A percentile compares a stretch with the other conserved stretches of the same genome.
These are phyloP conservation scores for Pulveroboletus sp. DNA, from an alignment of 768 basidiomycete species.

Conservation along the genomic window DNA sequence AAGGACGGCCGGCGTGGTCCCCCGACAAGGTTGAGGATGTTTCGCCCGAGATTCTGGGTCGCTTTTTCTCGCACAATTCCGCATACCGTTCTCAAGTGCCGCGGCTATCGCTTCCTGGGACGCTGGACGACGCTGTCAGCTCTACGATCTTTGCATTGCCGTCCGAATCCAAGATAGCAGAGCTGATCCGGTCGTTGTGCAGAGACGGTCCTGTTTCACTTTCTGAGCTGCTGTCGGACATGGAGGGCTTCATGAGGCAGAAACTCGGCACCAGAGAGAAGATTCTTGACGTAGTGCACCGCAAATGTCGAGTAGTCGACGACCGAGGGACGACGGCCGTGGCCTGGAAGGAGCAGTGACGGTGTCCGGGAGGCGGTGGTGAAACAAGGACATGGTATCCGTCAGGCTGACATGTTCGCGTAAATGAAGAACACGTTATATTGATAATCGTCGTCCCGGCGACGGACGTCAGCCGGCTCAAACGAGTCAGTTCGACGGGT, in stretches of 20 bases:
- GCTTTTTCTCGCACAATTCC: slow-evolving; percentile 65
- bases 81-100: slow-evolving; percentile 44
- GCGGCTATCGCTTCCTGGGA: slow-evolving; percentile 38
- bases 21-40: slow-evolving; percentile 63
- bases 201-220: slow-evolving; percentile 39
- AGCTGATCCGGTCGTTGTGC: slow-evolving; percentile 42
- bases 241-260: slow-evolving; percentile 23
- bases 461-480: background rate
- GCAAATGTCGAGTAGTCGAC: slow-evolving; percentile 59
- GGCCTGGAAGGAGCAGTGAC: slow-evolving; percentile 23
- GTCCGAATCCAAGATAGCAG: slow-evolving; percentile 67
- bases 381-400: background rate
- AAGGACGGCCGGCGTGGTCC: slow-evolving; percentile 62
- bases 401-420: background rate
- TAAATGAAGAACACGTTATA: background rate
- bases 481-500: background rate
- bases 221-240: slow-evolving; percentile 16
- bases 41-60: slow-evolving; percentile 47
- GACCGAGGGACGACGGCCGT: slow-evolving; percentile 36
- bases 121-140: slow-evolving; percentile 24
- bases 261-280: slow-evolving; percentile 69
- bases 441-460: background rate
- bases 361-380: slow-evolving; percentile 8
- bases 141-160: slow-evolving; percentile 58
- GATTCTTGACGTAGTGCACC: slow-evolving; percentile 66